A percentile compares a stretch with the other conserved stretches of the same genome.
These are phyloP conservation scores for Epichloe brachyelytri DNA, from an alignment of 2,329 filamentous ascomycete genomes.

Conservation along the genomic window DNA sequence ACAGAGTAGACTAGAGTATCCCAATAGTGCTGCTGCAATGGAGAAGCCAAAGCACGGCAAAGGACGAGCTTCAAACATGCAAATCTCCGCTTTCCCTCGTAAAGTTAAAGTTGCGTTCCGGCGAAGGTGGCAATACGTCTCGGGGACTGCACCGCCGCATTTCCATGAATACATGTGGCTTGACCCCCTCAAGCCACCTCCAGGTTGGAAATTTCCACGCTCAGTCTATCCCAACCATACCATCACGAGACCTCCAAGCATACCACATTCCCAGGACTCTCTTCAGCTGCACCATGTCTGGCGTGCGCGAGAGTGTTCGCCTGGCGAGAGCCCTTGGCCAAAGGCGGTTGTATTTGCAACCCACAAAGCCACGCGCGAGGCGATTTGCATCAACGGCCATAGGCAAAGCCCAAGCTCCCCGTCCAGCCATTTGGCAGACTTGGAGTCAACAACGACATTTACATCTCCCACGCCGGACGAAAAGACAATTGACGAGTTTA, in stretches of 20 bases:
- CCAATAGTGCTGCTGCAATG: no score
- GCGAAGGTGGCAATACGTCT: background rate
- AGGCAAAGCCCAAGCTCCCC: constrained; percentile 15
- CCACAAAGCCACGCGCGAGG: constrained; percentile 15
- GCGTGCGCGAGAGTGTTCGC: constrained; percentile 27
- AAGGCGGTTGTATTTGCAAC: constrained; percentile 15
- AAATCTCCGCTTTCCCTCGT: background rate
- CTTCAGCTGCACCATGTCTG: constrained; percentile 23
- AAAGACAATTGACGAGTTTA: constrained; percentile 26
- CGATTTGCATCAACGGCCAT: constrained; percentile 36
- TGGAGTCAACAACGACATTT: constrained; percentile 39
- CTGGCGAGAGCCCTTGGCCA: constrained; percentile 19
- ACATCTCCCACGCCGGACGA: constrained; percentile 26
- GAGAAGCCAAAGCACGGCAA: no score
- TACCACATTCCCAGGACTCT: background rate
- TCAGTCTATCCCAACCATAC: constrained; percentile 1
- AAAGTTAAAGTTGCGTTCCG: no score
- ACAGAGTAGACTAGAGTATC: no score
- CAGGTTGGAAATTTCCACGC: constrained; percentile 21
- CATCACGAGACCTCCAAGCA: constrained; percentile 1
- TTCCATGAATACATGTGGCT: constrained; percentile 12
- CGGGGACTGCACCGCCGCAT: constrained; percentile 4
- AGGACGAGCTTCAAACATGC: background rate
- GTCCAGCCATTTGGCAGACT: constrained; percentile 27
- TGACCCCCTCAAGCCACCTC: constrained; percentile 10